Evolutionary conservation across 2,329 filamentous ascomycete species (phyloP), one percentile per base, ranked within the genome.

Genomic region (Penicillium aurantiogriseum): DNA sequence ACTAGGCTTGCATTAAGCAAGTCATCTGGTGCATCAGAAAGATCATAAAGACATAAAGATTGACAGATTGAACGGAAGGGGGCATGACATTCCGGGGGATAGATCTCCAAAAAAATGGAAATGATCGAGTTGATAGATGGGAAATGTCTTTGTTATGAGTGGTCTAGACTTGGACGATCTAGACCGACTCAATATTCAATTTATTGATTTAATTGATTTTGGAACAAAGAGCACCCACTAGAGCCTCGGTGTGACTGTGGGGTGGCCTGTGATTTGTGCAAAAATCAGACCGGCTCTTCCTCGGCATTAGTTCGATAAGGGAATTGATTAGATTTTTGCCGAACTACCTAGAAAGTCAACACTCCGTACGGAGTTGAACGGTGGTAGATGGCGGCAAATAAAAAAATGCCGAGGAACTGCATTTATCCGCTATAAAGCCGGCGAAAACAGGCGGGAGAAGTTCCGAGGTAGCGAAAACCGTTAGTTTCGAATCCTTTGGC

Each of bases 241-340:
- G 35, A 40, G 48, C 43, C 43, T 39, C 46, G 38, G 36, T 42
- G 38, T 29, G 33, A 35, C 27, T 35, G 36, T 42, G 49, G 50
- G 39, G 42, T 27, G 27, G 17, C 21, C 31, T 35, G 23, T 63
- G 59, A 63, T 63, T 63, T 46, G 61, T 39, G 61, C 51, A 19
- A 60, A 56, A 58, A 52, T 15, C 1, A 25, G 17, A 51, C 42
- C 42, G 42, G 51, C 4, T 13, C 7, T 46, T 47, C 7, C 27
- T 31, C 42, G 40, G 49, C 9, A 25, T 6, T 27, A 43, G 25
- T 43, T 43, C 40, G 23, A 43, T 43, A 25, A 43, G 23, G 29
- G 29, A 25, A 4, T 8, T 10, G 10, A 31, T 42, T 31, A 25
- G 44, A 40, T 45, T 36, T 27, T n/a, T 9, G 35, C 8, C 23